Percentiles rank a stretch among this genome's conserved stretches.
Conservation (phyloP, 176 grass and related monocot species). For the Urochloa ruziziensis region DNA sequence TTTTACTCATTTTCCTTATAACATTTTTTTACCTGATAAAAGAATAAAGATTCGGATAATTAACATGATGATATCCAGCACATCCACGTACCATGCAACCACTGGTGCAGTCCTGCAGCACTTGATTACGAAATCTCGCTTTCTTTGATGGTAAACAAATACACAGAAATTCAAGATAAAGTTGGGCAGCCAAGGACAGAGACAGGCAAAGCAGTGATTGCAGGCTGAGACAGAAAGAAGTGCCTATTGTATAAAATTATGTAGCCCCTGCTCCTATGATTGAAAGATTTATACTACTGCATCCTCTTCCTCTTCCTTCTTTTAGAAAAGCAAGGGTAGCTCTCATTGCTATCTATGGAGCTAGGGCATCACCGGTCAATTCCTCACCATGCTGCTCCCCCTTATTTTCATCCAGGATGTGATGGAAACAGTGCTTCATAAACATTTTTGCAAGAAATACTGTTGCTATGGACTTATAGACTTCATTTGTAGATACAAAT, state of each 20-base stretch:
- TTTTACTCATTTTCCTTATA: neutral
- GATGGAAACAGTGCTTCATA: slow-evolving; percentile 14
- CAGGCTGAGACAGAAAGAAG: slow-evolving; percentile 52
- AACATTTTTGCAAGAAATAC: neutral
- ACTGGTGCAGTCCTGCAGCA: slow-evolving; percentile 14
- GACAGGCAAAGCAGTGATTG: slow-evolving; percentile 44
- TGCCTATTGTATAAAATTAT: slow-evolving; percentile 45
- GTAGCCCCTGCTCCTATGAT: slow-evolving; percentile 36
- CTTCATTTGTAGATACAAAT: slow-evolving; percentile 18
- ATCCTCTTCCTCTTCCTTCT: slow-evolving; percentile 21
- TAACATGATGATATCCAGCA: neutral
- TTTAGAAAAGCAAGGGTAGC: slow-evolving; percentile 46
- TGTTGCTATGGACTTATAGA: neutral
- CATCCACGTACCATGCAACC: slow-evolving; percentile 30
- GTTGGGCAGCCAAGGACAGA: slow-evolving; percentile 39
- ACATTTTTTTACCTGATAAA: neutral
- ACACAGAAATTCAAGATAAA: slow-evolving; percentile 43
- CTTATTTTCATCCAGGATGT: slow-evolving; percentile 37
- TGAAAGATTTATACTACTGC: slow-evolving; percentile 39
- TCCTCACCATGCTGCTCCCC: slow-evolving; percentile 49
- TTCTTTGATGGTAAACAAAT: slow-evolving; percentile 48
- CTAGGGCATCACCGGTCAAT: slow-evolving; percentile 52
- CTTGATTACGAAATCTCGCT: slow-evolving; percentile 41
- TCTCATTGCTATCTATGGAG: slow-evolving; percentile 57
- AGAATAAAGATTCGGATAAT: neutral